Base-by-base conservation (phyloP, 257 asterid species). In the Solanum etuberosum region DNA sequence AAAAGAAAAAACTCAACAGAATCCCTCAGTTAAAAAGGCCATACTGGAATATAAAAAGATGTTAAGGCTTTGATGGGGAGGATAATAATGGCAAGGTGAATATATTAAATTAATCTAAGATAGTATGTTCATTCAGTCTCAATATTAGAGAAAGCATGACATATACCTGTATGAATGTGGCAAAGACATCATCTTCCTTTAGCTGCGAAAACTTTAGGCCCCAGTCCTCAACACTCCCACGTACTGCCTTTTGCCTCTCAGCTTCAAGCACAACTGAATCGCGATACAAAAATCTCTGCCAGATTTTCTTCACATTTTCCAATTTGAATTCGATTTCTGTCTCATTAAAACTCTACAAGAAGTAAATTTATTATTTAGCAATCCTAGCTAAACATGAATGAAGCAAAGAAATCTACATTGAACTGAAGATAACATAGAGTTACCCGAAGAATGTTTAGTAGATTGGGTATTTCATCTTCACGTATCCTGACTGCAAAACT, bases 251-350 rank as follows among this genome's bases (percentile, higher is more conserved):
- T 86, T 97, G 99, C 90, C 99, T 94, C 89, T 91, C 92, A n/a
- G 99, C 98, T 93, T 97, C 99, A 68, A 95, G 98, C 87, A 96
- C 67, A 85, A 97, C 65, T 59, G 99, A 92, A 93, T 95, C 96
- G 2, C 94, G 95, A 86, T 97, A 97, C 91, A 95, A 65, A 92
- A 95, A 97, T 90, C 99, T 93, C 88, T 92, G 99, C 99, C 99
- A 96, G 71, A 96, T 92, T 88, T 91, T 96, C 90, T 87, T 96
- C 88, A 97, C 95, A 83, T 96, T 96, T 54, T 92, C 92, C 93
- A 95, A 57, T 88, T 93, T 97, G 88, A 90, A 76, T 87, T 97
- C 95, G 72, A 95, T 91, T 88, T 96, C 99, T n/a, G 95, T 94
- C 92, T 93, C 98, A 57, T 93, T 93, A 87, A 95, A 89, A 73